Evolutionary conservation across 192 early-diverging fungal genomes (phyloP).

Genomic region (Coemansia sp.): DNA sequence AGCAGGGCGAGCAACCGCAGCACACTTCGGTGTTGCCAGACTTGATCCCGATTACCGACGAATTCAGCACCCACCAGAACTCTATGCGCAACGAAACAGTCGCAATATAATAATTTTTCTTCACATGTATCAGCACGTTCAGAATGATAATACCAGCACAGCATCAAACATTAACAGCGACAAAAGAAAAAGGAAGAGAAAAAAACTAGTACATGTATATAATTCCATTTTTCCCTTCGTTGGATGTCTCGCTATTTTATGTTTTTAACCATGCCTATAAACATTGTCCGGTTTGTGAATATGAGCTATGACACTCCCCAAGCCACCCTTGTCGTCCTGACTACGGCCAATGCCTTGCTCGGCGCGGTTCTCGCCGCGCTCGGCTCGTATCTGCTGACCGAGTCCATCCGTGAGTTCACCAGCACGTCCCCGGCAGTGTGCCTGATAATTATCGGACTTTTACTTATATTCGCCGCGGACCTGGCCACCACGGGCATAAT

Average conservation of each 20-base stretch:
- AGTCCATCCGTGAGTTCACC: neutral
- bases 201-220: too few relatives aligned
- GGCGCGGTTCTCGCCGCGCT: slow-evolving; percentile 4
- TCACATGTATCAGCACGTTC: too few relatives aligned
- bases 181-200: too few relatives aligned
- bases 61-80: neutral
- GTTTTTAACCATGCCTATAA: too few relatives aligned
- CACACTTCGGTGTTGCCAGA: neutral
- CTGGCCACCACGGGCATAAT: slow-evolving; percentile 9
- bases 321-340: neutral
- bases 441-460: slow-evolving; percentile 8
- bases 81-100: neutral
- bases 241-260: too few relatives aligned
- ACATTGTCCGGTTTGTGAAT: too few relatives aligned
- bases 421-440: neutral
- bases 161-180: too few relatives aligned
- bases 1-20: neutral
- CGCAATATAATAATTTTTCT: neutral
- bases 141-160: too few relatives aligned
- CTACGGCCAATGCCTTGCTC: neutral
- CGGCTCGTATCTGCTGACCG: slow-evolving; percentile 4
- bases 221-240: too few relatives aligned
- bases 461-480: neutral
- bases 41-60: neutral
- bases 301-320: too few relatives aligned